These are phyloP conservation scores for Persicaria maculosa DNA, from an alignment of 148 eudicot species.

Conservation along the genomic window DNA sequence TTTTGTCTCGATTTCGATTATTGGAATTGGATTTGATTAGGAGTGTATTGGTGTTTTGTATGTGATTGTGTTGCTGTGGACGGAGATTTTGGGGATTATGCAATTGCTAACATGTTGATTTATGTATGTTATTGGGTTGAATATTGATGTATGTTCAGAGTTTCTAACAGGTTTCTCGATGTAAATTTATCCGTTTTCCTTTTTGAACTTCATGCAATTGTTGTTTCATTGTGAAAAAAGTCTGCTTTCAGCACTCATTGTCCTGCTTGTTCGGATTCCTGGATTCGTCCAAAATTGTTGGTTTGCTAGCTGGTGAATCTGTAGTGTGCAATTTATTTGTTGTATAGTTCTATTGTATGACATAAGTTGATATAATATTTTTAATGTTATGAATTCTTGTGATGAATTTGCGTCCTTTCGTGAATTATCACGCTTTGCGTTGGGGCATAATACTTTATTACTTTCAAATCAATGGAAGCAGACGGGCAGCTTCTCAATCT, in stretches of 20 bases:
- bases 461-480: neutral
- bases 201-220: neutral
- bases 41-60: constrained; percentile 2
- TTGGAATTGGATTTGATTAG: neutral
- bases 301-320: neutral
- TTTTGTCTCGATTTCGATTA: neutral
- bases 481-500: neutral
- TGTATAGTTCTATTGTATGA: neutral
- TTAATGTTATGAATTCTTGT: too few species aligned
- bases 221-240: neutral
- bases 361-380: neutral
- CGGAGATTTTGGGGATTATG: constrained; percentile 4
- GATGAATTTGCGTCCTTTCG: too few species aligned
- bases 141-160: neutral
- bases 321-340: neutral
- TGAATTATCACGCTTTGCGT: too few species aligned
- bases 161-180: neutral
- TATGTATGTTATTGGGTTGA: neutral
- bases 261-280: too few species aligned
- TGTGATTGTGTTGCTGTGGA: neutral
- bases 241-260: too few species aligned
- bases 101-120: neutral
- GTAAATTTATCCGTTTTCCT: neutral
- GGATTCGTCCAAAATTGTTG: neutral
- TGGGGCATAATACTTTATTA: too few species aligned